Evolutionary conservation across 208 protist species (phyloP).

Genomic region (Acanthamoeba healyi): DNA sequence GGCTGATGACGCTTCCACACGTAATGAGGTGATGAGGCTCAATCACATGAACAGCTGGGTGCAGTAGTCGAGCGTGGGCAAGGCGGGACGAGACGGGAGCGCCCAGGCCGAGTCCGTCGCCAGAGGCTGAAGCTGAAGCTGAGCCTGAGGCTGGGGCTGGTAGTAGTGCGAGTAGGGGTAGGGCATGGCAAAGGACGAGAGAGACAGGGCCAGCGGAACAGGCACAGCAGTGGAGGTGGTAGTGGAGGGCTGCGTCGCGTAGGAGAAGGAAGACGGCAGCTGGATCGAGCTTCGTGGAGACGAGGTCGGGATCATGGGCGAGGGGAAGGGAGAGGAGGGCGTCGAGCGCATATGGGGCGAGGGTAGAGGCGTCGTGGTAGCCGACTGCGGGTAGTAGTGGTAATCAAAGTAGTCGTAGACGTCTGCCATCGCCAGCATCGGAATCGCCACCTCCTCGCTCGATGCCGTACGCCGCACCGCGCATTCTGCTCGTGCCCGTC

Average conservation of each 20-base stretch:
- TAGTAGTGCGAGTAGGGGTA: background rate
- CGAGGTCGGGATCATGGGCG: background rate
- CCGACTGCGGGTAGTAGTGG: conserved; percentile 19
- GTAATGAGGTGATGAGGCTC: no score
- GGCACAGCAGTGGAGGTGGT: no score
- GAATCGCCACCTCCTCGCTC: background rate
- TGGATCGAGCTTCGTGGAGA: background rate
- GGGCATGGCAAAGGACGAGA: background rate
- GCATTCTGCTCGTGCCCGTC: background rate
- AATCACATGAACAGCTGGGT: background rate
- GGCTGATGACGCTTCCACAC: no score
- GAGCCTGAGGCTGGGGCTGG: no score
- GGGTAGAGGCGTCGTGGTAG: background rate
- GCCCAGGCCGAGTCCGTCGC: background rate
- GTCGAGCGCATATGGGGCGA: background rate
- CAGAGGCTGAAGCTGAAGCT: no score
- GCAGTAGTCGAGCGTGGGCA: background rate
- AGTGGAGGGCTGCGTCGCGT: no score
- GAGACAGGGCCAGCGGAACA: background rate
- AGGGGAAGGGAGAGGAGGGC: background rate
- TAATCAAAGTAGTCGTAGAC: conserved; percentile 29
- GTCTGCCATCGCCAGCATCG: background rate
- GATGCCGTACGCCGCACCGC: background rate
- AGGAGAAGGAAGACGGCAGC: background rate
- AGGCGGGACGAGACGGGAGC: background rate